Conservation (phyloP, 2,329 filamentous ascomycete species). For the Aspergillus costaricaensis region DNA sequence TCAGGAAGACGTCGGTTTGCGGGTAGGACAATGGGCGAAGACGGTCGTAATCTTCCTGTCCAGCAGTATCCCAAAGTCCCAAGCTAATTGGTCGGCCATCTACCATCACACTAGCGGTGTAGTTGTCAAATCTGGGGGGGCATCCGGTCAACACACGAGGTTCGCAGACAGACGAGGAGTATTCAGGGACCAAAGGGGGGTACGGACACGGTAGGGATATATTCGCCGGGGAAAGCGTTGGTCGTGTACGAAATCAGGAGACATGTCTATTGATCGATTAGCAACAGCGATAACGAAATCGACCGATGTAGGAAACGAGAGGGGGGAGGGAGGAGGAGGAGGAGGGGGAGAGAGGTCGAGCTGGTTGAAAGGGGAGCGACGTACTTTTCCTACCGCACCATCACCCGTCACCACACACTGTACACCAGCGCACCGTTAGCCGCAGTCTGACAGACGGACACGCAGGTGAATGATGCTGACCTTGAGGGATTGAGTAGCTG, state of each 20-base stretch:
- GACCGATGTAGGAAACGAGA: conserved; percentile 4
- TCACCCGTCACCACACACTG: conserved; percentile 99
- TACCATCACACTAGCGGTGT: conserved; percentile 98
- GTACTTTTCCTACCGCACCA: conserved; percentile 97
- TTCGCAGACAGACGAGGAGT: conserved; percentile 14
- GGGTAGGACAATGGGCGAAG: conserved; percentile 94
- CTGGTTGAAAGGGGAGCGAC: conserved; percentile 28
- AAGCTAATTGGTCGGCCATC: conserved; percentile 97
- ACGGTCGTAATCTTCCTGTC: conserved; percentile 97
- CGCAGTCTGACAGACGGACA: conserved; percentile 22
- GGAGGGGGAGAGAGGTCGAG: too few species aligned
- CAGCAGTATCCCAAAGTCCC: conserved; percentile 96
- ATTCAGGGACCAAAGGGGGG: conserved; percentile 17
- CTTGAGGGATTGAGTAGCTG: conserved; percentile 89
- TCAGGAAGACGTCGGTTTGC: conserved; percentile 96
- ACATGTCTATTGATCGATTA: conserved; percentile 70
- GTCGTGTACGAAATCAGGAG: conserved; percentile 99
- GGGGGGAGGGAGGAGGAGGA: too few species aligned
- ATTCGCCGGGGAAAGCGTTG: conserved; percentile 99
- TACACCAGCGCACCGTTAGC: conserved; percentile 41
- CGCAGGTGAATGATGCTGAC: conserved; percentile 51
- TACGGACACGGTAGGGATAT: conserved; percentile 84
- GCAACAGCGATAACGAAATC: conserved; percentile 2
- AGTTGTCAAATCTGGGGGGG: conserved; percentile 83
- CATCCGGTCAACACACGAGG: conserved; percentile 21